Conservation (phyloP, 129 eudicot species). For the Saussurea involucrata region DNA sequence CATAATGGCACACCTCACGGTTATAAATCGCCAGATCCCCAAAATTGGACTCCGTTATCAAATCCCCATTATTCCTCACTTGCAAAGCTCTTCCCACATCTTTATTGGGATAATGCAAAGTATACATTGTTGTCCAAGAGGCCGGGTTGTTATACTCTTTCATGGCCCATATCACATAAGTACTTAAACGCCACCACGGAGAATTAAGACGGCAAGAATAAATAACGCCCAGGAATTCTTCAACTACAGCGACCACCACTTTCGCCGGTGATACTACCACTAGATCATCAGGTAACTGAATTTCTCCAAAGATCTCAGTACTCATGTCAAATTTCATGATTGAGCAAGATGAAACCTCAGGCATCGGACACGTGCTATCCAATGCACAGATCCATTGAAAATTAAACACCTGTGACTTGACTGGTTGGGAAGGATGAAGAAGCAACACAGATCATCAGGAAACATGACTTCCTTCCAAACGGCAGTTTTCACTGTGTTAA, state of each 20-base stretch:
- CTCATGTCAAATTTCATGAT: slow-evolving; percentile 5
- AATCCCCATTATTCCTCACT: not conserved
- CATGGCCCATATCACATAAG: not conserved
- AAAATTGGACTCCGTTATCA: not conserved
- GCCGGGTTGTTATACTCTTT: not conserved
- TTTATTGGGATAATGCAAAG: not conserved
- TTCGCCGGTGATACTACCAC: not conserved
- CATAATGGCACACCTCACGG: not conserved
- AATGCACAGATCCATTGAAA: too few species aligned
- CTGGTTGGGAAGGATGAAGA: too few species aligned
- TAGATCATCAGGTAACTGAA: not conserved
- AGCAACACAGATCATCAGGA: too few species aligned
- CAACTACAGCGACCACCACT: not conserved
- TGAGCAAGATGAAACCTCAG: not conserved
- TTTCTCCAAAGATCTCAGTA: not conserved
- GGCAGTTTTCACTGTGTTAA: too few species aligned
- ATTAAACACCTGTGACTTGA: too few species aligned
- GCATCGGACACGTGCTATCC: not conserved
- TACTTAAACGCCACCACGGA: not conserved
- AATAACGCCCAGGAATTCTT: not conserved
- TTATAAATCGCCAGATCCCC: not conserved
- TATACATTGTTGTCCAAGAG: not conserved
- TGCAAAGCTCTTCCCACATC: not conserved
- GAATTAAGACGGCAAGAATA: not conserved
- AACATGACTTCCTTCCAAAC: too few species aligned